Base-by-base conservation (phyloP, 2,329 filamentous ascomycete genomes). In the Sarocladiaceae sp. region DNA sequence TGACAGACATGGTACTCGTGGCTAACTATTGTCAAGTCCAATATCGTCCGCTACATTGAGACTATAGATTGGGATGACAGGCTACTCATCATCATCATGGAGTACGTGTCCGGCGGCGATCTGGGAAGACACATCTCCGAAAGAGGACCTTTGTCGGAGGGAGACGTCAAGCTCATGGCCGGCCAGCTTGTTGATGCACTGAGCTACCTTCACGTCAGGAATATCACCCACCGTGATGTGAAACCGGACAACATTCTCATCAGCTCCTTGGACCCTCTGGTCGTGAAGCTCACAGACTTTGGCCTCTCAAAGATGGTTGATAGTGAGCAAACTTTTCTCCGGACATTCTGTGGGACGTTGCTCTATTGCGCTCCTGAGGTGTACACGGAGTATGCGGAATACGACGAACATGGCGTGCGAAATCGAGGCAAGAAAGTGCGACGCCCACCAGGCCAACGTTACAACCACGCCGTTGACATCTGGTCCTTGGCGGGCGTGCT, bases 241-340 rank as follows among this genome's bases (percentile, higher is more conserved):
- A 99, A 99, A 66, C 94, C 94, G 0, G 94, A 99, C 74, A 99
- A 99, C 63, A 97, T 99, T 55, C 77, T 99, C 36, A 88, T 97
- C 58, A 77, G 84, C 11, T 86, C 83, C 1, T 66, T 82, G 10
- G 75, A 86, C 5, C 91, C 92, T 0, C 81, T 96, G 47, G 76
- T 82, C 13, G 87, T 97, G 60, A 97, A 99, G 69, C 76, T 99
- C 13, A 96, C 94, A 0, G 94, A 99, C 65, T 99, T 99, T 72
- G 94, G 94, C 3, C 73, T 99, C 4, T 97, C 94, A 2, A 99
- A 99, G 66, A 92, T 95, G 67, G 86, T 96, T 42, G 87, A 91
- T 56, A 90, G 90, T 58, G 85, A 91, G 56, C 87, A 96, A 61
- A 97, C 93, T 0, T 97, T 97, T 62, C 74, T 97, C 33, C 90